Base-by-base conservation (phyloP, 2,329 filamentous ascomycete species). In the Neurospora sp. region DNA sequence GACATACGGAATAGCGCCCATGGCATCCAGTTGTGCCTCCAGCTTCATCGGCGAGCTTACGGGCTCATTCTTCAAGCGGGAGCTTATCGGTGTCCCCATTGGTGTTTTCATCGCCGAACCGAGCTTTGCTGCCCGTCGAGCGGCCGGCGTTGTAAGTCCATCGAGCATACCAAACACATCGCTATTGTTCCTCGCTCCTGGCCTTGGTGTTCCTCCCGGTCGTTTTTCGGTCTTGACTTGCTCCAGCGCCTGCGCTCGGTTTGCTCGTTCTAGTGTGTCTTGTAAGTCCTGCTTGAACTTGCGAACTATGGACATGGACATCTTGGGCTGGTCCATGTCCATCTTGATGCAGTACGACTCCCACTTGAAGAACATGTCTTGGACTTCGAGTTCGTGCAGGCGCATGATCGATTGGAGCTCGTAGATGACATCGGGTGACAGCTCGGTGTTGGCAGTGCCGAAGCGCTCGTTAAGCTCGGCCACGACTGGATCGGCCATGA, bases 351-450 rank as follows among this genome's bases (percentile, higher is more conserved):
- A 94, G 84, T 97, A 98, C 0, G 93, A 95, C 80, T 99, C 96
- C 96, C 96, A 99, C 85, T 98, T 98, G 88, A 93, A 97, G 81
- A 93, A 97, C 36, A 98, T 85, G 78, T 98, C 96, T 79, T 98
- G 90, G 40, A 90, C 85, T 17, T 89, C 88, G 72, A 98, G 86
- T 67, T 89, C 89, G 81, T 97, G 93, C 71, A 98, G 85, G 69
- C 90, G 89, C 82, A 96, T 87, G 78, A 97, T 96, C 71, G 93
- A 96, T 78, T 91, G 87, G 74, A 99, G 84, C 81, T 97, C 94
- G 68, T 86, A 83, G 73, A 93, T 83, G 70, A 98, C 87, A 79
- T 98, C 95, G 73, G 89, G 83, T 72, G 93, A 88, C 6, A 98
- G 84, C 43, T 86, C 82, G 82, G 86, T 77, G 80, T 84, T 76